A percentile compares a stretch with the other conserved stretches of the same genome.
phyloP scores from a whole-genome alignment of 2,329 filamentous ascomycete species.

The Pseudogymnoascus sp. region DNA sequence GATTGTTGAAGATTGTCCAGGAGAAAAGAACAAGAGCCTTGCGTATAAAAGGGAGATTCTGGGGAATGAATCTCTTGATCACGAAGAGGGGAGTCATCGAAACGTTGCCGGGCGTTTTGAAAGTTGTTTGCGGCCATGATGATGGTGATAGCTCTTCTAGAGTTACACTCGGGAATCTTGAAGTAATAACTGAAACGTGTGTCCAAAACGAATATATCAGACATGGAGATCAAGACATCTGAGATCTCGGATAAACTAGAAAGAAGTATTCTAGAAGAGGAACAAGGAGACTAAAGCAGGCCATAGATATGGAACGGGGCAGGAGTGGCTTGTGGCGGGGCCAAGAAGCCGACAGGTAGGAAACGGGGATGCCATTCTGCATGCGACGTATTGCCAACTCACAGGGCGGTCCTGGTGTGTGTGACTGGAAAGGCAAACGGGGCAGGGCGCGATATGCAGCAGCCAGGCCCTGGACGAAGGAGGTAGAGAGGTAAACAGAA shows the following conservation, averaged over 20 bases:
- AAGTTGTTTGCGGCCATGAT: conserved; percentile 6
- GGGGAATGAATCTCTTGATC: background rate
- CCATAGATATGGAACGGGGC: background rate
- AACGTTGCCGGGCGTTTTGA: conserved; percentile 2
- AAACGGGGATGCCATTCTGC: conserved; percentile 7
- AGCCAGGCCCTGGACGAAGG: background rate
- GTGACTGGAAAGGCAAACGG: conserved; percentile 1
- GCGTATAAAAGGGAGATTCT: conserved; percentile 3
- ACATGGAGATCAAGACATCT: conserved; percentile 6
- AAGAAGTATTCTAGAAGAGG: conserved; percentile 5
- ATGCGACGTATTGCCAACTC: conserved; percentile 4
- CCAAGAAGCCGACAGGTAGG: conserved; percentile 1
- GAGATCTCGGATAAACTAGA: conserved; percentile 5
- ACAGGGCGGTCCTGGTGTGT: conserved; percentile 4
- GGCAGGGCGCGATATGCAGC: conserved; percentile 5
- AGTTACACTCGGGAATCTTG: conserved; percentile 6
- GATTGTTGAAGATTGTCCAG: background rate
- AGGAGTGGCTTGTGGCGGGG: background rate
- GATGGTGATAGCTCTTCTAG: background rate
- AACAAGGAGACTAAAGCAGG: conserved; percentile 2
- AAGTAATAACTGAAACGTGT: conserved; percentile 3
- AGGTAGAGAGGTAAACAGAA: background rate
- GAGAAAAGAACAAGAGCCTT: background rate
- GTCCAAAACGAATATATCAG: conserved; percentile 3
- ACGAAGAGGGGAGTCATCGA: conserved; percentile 5